Base-by-base conservation (phyloP, 139 green algal genomes). In the Coelastrella sp. region DNA sequence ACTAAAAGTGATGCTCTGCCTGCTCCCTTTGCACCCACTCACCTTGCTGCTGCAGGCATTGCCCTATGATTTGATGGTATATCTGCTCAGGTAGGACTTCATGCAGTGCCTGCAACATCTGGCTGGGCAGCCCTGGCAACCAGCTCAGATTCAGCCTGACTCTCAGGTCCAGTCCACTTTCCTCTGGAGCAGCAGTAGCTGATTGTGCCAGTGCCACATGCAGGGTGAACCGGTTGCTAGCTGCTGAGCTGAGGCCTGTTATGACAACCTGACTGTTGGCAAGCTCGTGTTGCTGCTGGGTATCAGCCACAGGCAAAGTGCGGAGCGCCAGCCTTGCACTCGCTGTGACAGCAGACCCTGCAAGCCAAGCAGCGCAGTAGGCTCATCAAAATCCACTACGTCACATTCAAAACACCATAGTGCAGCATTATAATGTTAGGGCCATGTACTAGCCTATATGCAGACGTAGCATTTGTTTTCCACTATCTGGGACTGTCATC, bases 101-200 rank as follows among this genome's bases (percentile, higher is more conserved):
- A 0, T 88, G 76, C 58, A 97, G 87, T 19, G 93, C 95, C 17
- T 93, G 80, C 61, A 97, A 82, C 19, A 90, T 93, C 6, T 82
- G 72, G 4, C 14, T 57, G 0, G 93, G 89, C 82, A 97, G 91
- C 7, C 75, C 85, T 5, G 80, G 84, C 20, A 84, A 78, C 25
- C 89, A 90, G 0, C 63, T 35, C 58, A 96, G 91, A 0, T 89
- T 87, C 82, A 97, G 91, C 24, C 80, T 68, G 14, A 96, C 78
- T 10, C 94, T 92, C 72, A 94, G 22, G 22, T 27, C 49, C 25
- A 58, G 61, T 24, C 91, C 91, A 10, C 24, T 84, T 19, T 57
- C 7, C 60, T 70, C 66, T 22, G 9, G 65, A 66, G 65, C 49
- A 74, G 70, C 57, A 27, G 85, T 58, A 63, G 83, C 35, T 65